phyloP scores from a whole-genome alignment of 1,139 yeast species.

The Suhomyces anneliseae region DNA sequence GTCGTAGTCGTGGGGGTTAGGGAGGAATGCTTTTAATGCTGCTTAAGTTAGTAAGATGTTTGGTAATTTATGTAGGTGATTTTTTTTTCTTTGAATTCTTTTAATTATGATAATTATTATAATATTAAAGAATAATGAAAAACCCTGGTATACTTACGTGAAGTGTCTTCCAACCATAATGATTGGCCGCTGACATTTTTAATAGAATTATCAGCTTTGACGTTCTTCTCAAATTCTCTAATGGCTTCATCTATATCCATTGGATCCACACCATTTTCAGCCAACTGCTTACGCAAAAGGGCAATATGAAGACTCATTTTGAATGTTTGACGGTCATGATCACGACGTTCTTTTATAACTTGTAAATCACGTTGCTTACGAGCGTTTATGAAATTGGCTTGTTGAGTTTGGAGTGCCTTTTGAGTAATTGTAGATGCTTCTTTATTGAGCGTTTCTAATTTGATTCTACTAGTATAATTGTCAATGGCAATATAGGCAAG shows the following conservation, averaged over 20 bases:
- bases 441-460: constrained; percentile 40
- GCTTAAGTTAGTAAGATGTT: constrained; percentile 10
- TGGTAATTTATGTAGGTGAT: neutral
- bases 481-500: constrained; percentile 53
- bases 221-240: constrained; percentile 54
- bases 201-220: constrained; percentile 54
- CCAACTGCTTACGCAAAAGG: constrained; percentile 56
- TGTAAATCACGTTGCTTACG: constrained; percentile 49
- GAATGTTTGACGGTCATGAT: constrained; percentile 50
- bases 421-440: constrained; percentile 43
- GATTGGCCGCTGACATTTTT: constrained; percentile 55
- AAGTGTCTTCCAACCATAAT: constrained; percentile 59
- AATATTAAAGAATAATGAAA: neutral
- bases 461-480: constrained; percentile 45
- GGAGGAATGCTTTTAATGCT: constrained; percentile 50
- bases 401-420: constrained; percentile 45
- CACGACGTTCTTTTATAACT: constrained; percentile 48
- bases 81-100: neutral
- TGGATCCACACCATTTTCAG: constrained; percentile 55
- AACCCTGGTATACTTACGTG: constrained; percentile 23
- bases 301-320: constrained; percentile 67
- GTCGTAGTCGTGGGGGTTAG: constrained; percentile 62
- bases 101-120: neutral
- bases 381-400: constrained; percentile 42
- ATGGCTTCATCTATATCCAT: constrained; percentile 51